A percentile compares a stretch with the other conserved stretches of the same genome.
phyloP scores from a whole-genome alignment of 495 filamentous ascomycete species.

The Xylaria sp. region DNA sequence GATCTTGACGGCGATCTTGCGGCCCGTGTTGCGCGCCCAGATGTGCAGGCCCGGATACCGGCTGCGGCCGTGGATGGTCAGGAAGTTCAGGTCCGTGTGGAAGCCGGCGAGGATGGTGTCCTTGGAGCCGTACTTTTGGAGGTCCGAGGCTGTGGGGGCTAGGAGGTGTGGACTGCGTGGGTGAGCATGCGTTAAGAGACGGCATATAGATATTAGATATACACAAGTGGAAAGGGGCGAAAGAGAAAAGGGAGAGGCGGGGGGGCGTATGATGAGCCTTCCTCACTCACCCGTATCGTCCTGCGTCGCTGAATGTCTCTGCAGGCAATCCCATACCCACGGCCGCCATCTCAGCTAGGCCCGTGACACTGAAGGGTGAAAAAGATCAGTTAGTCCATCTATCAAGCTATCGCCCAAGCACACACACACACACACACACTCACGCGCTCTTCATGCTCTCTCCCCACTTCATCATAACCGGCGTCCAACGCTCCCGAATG shows the following conservation, averaged over 20 bases:
- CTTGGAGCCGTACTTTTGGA: constrained; percentile 52
- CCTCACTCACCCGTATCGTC: constrained; percentile 55
- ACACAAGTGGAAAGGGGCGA: background rate
- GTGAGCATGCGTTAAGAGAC: background rate
- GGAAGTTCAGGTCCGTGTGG: constrained; percentile 62
- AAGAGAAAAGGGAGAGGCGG: background rate
- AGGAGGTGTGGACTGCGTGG: constrained; percentile 54
- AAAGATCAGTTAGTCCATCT: background rate
- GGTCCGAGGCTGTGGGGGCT: constrained; percentile 58
- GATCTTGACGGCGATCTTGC: constrained; percentile 57
- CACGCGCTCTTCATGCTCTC: constrained; percentile 59
- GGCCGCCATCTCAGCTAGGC: constrained; percentile 56
- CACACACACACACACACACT: constrained; percentile 27
- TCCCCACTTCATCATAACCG: constrained; percentile 57
- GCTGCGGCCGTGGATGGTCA: constrained; percentile 62
- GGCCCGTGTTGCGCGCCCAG: constrained; percentile 61
- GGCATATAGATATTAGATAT: background rate
- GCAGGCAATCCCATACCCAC: constrained; percentile 54
- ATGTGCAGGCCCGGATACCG: constrained; percentile 61
- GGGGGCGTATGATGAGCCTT: background rate
- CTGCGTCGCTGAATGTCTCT: constrained; percentile 53
- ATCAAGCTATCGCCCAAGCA: background rate
- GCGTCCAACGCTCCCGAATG: constrained; percentile 52
- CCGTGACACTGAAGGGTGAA: constrained; percentile 48
- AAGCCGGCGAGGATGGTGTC: constrained; percentile 61